Evolutionary conservation across 2,329 filamentous ascomycete genomes (phyloP), one percentile per base, ranked within the genome.

Genomic region (Neofusicoccum cordaticola): DNA sequence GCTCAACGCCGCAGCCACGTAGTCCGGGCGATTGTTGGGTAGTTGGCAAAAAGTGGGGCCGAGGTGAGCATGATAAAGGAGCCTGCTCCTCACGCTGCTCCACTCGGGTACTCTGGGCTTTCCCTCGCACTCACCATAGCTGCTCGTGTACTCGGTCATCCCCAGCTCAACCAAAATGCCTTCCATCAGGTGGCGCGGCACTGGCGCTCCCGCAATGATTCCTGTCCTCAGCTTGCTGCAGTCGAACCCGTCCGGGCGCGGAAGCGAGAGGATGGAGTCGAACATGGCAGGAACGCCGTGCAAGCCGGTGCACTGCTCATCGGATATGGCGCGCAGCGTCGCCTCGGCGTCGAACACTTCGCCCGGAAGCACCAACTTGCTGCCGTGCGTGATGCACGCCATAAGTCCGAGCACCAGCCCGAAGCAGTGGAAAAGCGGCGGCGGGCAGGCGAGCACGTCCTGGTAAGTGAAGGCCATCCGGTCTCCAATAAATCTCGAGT

Each of bases 281-380:
- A 93, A 92, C 91, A 94, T 94, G 64, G 91, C 90, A 0, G 91
- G 91, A 0, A 94, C 91, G 39, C 91, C 91, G 72, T 93, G 90
- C 0, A 94, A 81, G 0, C 89, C 91, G 0, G 91, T 94, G 74
- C 79, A 81, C 39, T 71, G 72, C 63, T 82, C 79, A 8, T 74
- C 72, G 5, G 75, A 74, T 44, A 94, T 86, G 62, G 89, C 88
- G 48, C 81, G 81, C 39, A 93, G 81, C 1, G 88, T 89, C 0
- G 89, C 86, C 4, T 79, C 76, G 1, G 89, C 83, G 69, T 92
- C 88, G 71, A 94, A 94, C 0, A 88, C 86, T 70, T 92, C 89
- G 67, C 85, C 85, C 0, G 91, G 90, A 71, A 92, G 92, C 9
- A 94, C 86, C 58, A 93, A 88, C 75, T 89, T 90, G 44, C 86